phyloP scores from a whole-genome alignment of 768 basidiomycete species.

The Pholiota molesta region DNA sequence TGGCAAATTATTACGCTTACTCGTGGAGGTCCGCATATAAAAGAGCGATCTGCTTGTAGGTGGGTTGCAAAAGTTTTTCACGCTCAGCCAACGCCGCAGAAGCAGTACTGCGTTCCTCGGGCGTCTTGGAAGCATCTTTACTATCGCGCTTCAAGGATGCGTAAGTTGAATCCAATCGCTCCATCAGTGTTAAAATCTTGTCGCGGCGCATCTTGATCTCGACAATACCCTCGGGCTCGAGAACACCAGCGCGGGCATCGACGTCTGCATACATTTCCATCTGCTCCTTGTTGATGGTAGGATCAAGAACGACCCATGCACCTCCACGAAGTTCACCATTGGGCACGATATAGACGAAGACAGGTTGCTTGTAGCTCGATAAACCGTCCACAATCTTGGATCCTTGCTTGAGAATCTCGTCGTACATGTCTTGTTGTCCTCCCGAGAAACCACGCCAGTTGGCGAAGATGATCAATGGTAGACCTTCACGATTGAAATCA shows the following conservation, averaged over 20 bases:
- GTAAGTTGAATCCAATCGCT: conserved; percentile 86
- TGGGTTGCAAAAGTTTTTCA: conserved; percentile 81
- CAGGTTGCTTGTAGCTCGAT: conserved; percentile 94
- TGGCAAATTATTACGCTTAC: conserved; percentile 46
- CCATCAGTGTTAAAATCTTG: conserved; percentile 90
- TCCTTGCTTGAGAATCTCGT: conserved; percentile 95
- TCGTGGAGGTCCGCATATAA: conserved; percentile 97
- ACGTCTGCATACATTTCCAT: conserved; percentile 99
- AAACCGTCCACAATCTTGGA: conserved; percentile 99
- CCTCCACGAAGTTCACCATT: conserved; percentile 99
- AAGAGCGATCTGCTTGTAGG: conserved; percentile 92
- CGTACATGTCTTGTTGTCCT: conserved; percentile 99
- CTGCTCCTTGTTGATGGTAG: conserved; percentile 93
- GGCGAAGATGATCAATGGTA: conserved; percentile 97
- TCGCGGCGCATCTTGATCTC: conserved; percentile 98
- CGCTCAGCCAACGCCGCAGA: conserved; percentile 70
- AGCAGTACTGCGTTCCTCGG: conserved; percentile 76
- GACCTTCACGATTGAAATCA: conserved; percentile 95
- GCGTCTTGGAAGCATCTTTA: conserved; percentile 70
- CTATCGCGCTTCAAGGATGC: conserved; percentile 79
- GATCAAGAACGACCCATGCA: conserved; percentile 99
- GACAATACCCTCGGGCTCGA: conserved; percentile 95
- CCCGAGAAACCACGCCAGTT: conserved; percentile 99
- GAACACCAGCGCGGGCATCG: conserved; percentile 93
- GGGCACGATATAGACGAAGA: conserved; percentile 98